Percentiles rank a stretch among this genome's conserved stretches.
Evolutionary conservation across 2,329 filamentous ascomycete species (phyloP).

Genomic region (Xenosphaeropsis pyriputrescens): DNA sequence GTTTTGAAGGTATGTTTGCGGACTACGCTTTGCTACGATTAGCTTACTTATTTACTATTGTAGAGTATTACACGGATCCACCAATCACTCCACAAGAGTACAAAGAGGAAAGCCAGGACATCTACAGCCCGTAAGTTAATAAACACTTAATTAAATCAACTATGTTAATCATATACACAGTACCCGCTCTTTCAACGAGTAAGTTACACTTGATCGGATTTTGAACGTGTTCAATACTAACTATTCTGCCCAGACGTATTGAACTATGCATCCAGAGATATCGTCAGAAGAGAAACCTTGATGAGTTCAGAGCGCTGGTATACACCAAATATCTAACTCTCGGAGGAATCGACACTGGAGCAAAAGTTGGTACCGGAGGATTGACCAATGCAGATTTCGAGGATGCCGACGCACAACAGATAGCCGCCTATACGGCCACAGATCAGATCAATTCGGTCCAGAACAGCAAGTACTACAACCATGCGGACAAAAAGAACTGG

Average conservation of each 20-base stretch:
- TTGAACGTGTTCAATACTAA: background rate
- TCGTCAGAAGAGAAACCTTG: conserved; percentile 60
- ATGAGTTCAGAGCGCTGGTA: conserved; percentile 40
- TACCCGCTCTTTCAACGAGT: conserved; percentile 40
- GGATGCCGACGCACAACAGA: conserved; percentile 45
- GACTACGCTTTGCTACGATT: background rate
- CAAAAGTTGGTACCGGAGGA: conserved; percentile 47
- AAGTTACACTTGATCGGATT: conserved; percentile 12
- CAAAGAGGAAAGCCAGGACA: conserved; percentile 40
- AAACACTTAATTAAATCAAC: background rate
- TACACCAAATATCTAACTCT: conserved; percentile 74
- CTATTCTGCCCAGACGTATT: conserved; percentile 40
- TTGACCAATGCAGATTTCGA: conserved; percentile 45
- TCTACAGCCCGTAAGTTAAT: conserved; percentile 49
- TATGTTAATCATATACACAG: conserved; percentile 21
- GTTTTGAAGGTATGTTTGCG: conserved; percentile 46
- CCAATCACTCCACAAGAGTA: conserved; percentile 61
- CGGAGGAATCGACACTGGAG: conserved; percentile 58
- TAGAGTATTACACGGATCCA: conserved; percentile 64
- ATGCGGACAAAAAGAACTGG: conserved; percentile 41
- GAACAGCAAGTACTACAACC: conserved; percentile 32
- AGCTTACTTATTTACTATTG: conserved; percentile 3
- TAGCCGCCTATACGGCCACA: conserved; percentile 47
- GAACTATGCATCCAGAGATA: conserved; percentile 76
- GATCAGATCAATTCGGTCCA: conserved; percentile 36